Evolutionary conservation across 768 basidiomycete species (phyloP), one percentile per base, ranked within the genome.

Genomic region (Atractiella rhizophila): DNA sequence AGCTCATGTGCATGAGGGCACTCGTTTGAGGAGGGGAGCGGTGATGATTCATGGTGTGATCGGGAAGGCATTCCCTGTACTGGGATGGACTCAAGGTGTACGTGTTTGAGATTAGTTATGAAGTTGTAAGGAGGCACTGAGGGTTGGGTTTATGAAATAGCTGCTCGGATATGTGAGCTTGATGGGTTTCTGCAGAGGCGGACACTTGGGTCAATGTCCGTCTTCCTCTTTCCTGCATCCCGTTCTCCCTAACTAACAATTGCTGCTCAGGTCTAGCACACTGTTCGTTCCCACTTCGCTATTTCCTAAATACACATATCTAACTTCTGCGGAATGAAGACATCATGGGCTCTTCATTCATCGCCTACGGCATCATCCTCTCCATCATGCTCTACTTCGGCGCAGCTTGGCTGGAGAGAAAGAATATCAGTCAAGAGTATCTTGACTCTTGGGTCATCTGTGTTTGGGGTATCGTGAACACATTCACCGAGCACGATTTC

Each of bases 31-130:
- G 29, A 76, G 75, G 1, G 76, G 66, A 53, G 71, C 73, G 0
- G 76, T 81, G 4, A 57, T 61, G 4, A 61, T 62, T 1, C 85
- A 88, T 49, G 74, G 78, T 0, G 50, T 78, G n/a, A 59, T 91
- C 13, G 85, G 85, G 12, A 85, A 76, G 56, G 46, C 63, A 9
- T 91, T 77, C 56, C 83, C 85, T 0, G 60, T 88, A 41, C 52
- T 88, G 8, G 85, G 74, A 6, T 88, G 85, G 85, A 64, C 64
- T 1, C 85, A 91, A 57, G 78, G 81, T 65, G 59, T 91, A 8
- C 80, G 88, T 56, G 85, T 82, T 18, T 74, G 70, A 27, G 67
- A n/a, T n/a, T 77, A 32, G 66, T 74, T 0, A 66, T 74, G 50
- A 60, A 70, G 13, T 20, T 16, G 6, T 36, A 20, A 20, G 5